Conservation (phyloP, 805 yeast species). For the Danielozyma ontarioensis region DNA sequence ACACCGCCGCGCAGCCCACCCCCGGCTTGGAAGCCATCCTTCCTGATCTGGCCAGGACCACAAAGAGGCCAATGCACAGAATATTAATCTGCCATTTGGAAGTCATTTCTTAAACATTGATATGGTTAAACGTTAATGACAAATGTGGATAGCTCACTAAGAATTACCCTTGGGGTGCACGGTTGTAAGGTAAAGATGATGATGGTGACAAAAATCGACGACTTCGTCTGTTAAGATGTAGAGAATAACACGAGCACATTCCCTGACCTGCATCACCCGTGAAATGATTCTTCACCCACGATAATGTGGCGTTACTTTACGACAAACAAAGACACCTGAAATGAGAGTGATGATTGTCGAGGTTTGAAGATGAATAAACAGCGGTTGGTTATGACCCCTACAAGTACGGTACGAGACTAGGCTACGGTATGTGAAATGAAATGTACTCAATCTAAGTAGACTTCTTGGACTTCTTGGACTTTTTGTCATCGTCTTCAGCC, state of each 20-base stretch:
- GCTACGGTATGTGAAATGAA: not conserved
- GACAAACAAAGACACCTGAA: too few relatives aligned
- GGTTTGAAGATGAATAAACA: not conserved
- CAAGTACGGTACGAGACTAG: too few relatives aligned
- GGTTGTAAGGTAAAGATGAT: not conserved
- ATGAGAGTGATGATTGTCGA: not conserved
- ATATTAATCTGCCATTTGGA: not conserved
- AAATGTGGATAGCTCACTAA: too few relatives aligned
- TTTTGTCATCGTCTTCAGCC: not conserved
- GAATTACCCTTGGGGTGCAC: not conserved
- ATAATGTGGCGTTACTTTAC: too few relatives aligned
- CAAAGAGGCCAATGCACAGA: not conserved
- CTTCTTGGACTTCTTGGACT: not conserved
- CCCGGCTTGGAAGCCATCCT: not conserved
- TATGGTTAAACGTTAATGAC: too few relatives aligned
- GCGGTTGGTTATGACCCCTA: too few relatives aligned
- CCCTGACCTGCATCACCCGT: not conserved
- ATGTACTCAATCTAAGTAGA: too few relatives aligned
- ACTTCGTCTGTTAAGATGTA: not conserved
- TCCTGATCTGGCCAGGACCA: slow-evolving; percentile 1
- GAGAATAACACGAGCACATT: not conserved
- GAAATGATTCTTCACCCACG: not conserved
- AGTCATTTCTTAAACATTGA: too few relatives aligned
- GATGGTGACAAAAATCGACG: not conserved
- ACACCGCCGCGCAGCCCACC: not conserved